Conservation (phyloP, 176 grass and related monocot species). For the Avena atlantica region DNA sequence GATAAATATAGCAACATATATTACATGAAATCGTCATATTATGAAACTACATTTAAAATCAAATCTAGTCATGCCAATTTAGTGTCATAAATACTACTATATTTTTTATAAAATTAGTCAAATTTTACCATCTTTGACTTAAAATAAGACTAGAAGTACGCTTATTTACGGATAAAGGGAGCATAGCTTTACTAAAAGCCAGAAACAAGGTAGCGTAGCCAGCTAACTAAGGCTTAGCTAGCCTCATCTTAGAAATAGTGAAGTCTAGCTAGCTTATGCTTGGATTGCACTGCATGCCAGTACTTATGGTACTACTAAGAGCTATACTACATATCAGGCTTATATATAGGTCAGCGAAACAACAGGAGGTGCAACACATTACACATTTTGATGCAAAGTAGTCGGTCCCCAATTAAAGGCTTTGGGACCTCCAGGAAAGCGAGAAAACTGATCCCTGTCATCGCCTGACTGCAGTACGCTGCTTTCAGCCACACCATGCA, state of each 20-base stretch:
- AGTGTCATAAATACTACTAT: too few species aligned
- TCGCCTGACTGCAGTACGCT: not conserved
- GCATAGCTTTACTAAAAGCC: not conserved
- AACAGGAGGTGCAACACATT: constrained; percentile 37
- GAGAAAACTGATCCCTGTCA: constrained; percentile 38
- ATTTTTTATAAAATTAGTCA: too few species aligned
- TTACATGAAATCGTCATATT: too few species aligned
- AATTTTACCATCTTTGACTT: too few species aligned
- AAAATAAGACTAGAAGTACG: too few species aligned
- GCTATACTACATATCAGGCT: not conserved
- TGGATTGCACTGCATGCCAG: not conserved
- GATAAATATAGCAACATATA: too few species aligned
- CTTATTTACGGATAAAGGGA: too few species aligned
- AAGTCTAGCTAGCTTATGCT: constrained; percentile 19
- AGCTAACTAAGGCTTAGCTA: not conserved
- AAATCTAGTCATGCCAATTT: too few species aligned
- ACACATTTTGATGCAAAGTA: constrained; percentile 54
- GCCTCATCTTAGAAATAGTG: not conserved
- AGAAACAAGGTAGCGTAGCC: not conserved
- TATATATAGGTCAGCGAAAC: constrained; percentile 25
- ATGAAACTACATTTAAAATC: too few species aligned
- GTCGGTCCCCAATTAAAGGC: constrained; percentile 33
- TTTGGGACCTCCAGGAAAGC: constrained; percentile 49
- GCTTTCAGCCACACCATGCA: constrained; percentile 20
- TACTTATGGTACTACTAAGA: not conserved